A percentile compares a stretch with the other conserved stretches of the same genome.
Evolutionary conservation across 352 stramenopile species (phyloP).

Genomic region (Globisporangium barbulae): DNA sequence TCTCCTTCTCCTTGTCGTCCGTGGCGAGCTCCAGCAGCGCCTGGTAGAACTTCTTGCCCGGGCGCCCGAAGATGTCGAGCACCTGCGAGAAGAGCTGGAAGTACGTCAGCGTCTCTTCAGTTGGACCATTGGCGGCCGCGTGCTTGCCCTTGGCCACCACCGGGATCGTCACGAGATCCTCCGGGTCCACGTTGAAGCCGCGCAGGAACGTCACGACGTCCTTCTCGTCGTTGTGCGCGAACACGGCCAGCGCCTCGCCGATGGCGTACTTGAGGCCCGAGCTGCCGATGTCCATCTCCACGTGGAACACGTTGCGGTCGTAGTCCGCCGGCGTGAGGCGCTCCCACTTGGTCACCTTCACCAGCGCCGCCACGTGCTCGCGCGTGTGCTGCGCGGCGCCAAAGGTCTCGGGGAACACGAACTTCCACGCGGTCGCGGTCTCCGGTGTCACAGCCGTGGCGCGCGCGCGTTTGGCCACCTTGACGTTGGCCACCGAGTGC

Average conservation of each 20-base stretch:
- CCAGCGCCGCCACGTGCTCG: conserved; percentile 68
- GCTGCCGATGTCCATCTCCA: conserved; percentile 84
- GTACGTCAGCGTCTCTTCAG: conserved; percentile 68
- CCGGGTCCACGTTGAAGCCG: conserved; percentile 59
- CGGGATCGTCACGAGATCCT: conserved; percentile 65
- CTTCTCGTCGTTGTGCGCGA: conserved; percentile 79
- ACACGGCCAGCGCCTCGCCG: conserved; percentile 80
- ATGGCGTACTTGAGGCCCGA: conserved; percentile 83
- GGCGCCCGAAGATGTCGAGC: conserved; percentile 80
- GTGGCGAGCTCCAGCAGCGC: conserved; percentile 57
- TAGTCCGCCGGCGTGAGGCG: conserved; percentile 79
- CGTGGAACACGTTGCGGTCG: conserved; percentile 83
- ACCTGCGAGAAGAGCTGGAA: conserved; percentile 82
- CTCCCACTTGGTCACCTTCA: conserved; percentile 75
- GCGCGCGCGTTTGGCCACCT: conserved; percentile 39
- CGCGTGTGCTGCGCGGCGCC: conserved; percentile 46
- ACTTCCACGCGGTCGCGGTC: conserved; percentile 61
- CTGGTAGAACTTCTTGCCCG: conserved; percentile 85
- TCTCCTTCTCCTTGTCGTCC: conserved; percentile 69
- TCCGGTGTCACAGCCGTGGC: conserved; percentile 35
- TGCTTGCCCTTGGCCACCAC: conserved; percentile 59
- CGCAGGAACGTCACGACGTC: conserved; percentile 70
- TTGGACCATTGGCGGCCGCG: conserved; percentile 17
- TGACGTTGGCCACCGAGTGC: conserved; percentile 27
- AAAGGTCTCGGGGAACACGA: conserved; percentile 65